phyloP scores from a whole-genome alignment of 2,329 filamentous ascomycete species.

The Aspergillus ibericus region DNA sequence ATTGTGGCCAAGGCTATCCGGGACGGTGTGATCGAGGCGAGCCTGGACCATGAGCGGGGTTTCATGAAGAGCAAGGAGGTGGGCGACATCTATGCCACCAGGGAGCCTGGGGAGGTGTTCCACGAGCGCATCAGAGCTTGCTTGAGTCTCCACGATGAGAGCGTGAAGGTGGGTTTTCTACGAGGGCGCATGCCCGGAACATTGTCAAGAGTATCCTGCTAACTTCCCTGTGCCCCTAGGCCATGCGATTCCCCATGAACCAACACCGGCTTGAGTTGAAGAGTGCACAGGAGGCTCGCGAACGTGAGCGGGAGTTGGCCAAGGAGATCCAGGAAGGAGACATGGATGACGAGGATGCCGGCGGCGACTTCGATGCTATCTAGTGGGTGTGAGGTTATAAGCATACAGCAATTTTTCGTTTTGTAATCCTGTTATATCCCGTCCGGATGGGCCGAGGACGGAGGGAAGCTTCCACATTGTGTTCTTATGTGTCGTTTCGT shows the following conservation, averaged over 20 bases:
- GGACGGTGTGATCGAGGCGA: conserved; percentile 95
- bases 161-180: conserved; percentile 73
- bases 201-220: background rate
- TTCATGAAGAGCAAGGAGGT: conserved; percentile 99
- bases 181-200: background rate
- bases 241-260: conserved; percentile 99
- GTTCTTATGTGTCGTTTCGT: conserved; percentile 29
- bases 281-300: conserved; percentile 96
- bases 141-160: conserved; percentile 90
- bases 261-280: conserved; percentile 96
- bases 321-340: conserved; percentile 99
- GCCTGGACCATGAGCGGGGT: conserved; percentile 86
- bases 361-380: conserved; percentile 94
- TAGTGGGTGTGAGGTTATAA: conserved; percentile 49
- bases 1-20: conserved; percentile 98
- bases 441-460: conserved; percentile 7
- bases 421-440: conserved; percentile 16
- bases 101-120: conserved; percentile 95
- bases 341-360: conserved; percentile 92
- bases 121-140: conserved; percentile 94
- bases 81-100: conserved; percentile 91
- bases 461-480: conserved; percentile 27
- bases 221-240: conserved; percentile 50
- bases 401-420: conserved; percentile 20
- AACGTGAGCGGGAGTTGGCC: conserved; percentile 92